A percentile compares a stretch with the other conserved stretches of the same genome.
phyloP scores from a whole-genome alignment of 768 basidiomycete species.

The Lentinula sp. region DNA sequence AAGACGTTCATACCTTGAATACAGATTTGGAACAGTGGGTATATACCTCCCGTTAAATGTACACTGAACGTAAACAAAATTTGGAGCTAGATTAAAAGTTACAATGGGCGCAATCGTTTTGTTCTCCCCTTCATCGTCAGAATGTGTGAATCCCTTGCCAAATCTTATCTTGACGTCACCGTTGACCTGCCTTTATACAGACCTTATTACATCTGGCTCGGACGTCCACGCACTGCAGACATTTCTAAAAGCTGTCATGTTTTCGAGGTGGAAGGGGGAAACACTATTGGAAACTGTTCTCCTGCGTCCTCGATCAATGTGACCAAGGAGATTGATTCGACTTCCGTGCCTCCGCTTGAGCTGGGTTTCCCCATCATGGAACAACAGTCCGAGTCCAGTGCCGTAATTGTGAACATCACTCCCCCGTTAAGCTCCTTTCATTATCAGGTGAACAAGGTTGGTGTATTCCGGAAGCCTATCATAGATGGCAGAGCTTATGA shows the following conservation, averaged over 20 bases:
- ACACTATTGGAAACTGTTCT: constrained; percentile 46
- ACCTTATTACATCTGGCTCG: constrained; percentile 74
- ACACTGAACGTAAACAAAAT: background rate
- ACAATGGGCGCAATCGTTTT: constrained; percentile 69
- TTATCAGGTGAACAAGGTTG: constrained; percentile 48
- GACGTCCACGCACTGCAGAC: constrained; percentile 57
- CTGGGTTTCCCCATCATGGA: constrained; percentile 32
- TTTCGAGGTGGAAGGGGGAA: constrained; percentile 61
- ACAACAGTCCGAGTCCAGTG: constrained; percentile 13
- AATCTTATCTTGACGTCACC: background rate
- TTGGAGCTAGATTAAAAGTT: constrained; percentile 44
- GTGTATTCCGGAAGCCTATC: constrained; percentile 5
- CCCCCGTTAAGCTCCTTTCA: constrained; percentile 58
- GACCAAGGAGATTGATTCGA: constrained; percentile 26
- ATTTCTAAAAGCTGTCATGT: constrained; percentile 49
- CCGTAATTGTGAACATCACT: constrained; percentile 40
- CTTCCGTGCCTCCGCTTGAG: constrained; percentile 30
- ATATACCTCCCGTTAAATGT: background rate
- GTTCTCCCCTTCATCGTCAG: constrained; percentile 60
- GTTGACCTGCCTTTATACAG: constrained; percentile 18
- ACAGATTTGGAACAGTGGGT: constrained; percentile 67
- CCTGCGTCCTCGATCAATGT: constrained; percentile 25
- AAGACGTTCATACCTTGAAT: constrained; percentile 68
- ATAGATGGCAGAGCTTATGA: background rate
- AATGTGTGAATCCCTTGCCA: constrained; percentile 35